These are phyloP conservation scores for Pythium aristosporum DNA, from an alignment of 352 stramenopile genomes.

Conservation along the genomic window DNA sequence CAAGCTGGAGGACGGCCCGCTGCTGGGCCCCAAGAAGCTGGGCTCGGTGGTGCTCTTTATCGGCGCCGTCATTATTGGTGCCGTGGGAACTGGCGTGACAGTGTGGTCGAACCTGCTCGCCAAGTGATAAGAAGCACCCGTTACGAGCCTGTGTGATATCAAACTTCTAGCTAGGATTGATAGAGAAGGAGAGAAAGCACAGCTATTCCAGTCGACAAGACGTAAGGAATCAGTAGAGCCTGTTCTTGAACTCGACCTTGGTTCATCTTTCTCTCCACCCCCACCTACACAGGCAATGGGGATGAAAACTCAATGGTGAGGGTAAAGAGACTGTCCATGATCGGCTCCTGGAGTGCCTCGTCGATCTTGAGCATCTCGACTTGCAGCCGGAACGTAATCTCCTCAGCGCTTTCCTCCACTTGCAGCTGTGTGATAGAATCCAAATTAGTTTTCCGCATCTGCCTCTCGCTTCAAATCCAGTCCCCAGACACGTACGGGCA, in stretches of 20 bases:
- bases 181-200: no score
- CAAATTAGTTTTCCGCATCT: not conserved
- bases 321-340: slow-evolving; percentile 54
- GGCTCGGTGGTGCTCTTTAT: slow-evolving; percentile 70
- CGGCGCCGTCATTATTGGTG: slow-evolving; percentile 68
- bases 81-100: slow-evolving; percentile 66
- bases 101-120: slow-evolving; percentile 61
- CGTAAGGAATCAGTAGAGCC: not conserved
- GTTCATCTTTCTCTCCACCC: not conserved
- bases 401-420: not conserved
- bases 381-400: slow-evolving; percentile 40
- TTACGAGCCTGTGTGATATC: not conserved
- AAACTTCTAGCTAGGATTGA: no score
- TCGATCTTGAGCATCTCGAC: slow-evolving; percentile 71
- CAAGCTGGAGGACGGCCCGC: slow-evolving; percentile 74
- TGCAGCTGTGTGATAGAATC: slow-evolving; percentile 8
- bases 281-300: not conserved
- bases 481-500: slow-evolving; percentile 8
- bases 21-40: slow-evolving; percentile 72
- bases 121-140: slow-evolving; percentile 3
- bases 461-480: not conserved
- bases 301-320: slow-evolving; percentile 46
- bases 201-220: no score
- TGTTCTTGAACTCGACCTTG: no score
- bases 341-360: slow-evolving; percentile 51